These are phyloP conservation scores for Entoloma clypeatum DNA, from an alignment of 1,284 basidiomycete genomes.

Conservation along the genomic window DNA sequence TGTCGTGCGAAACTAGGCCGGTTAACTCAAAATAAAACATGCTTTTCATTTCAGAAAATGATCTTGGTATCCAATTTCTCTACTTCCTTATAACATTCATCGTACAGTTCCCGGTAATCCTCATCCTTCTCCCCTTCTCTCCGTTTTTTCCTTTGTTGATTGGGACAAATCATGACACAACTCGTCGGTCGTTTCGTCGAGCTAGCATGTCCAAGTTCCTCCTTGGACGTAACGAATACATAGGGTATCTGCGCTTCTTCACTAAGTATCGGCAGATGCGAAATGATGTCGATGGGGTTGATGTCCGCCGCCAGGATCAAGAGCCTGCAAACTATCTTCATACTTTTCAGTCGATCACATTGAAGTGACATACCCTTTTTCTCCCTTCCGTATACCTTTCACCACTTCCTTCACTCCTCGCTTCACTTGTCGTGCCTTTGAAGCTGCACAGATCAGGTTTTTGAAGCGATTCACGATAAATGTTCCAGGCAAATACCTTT, in stretches of 20 bases:
- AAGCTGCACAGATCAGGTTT: slow-evolving; percentile 49
- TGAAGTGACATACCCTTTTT: slow-evolving; percentile 70
- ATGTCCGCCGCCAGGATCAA: slow-evolving; percentile 96
- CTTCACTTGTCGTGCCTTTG: slow-evolving; percentile 89
- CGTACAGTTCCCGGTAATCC: slow-evolving; percentile 81
- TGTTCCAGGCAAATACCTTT: slow-evolving; percentile 54
- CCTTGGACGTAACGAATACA: slow-evolving; percentile 83
- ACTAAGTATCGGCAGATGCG: slow-evolving; percentile 91
- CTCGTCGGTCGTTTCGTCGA: slow-evolving; percentile 98
- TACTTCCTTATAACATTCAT: slow-evolving; percentile 83
- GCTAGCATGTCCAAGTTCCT: slow-evolving; percentile 93
- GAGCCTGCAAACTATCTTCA: slow-evolving; percentile 47
- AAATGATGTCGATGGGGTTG: slow-evolving; percentile 97
- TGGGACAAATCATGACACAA: slow-evolving; percentile 91
- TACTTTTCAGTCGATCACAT: slow-evolving; percentile 7
- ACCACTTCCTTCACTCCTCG: slow-evolving; percentile 96
- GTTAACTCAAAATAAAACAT: slow-evolving; percentile 7
- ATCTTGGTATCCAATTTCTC: slow-evolving; percentile 74
- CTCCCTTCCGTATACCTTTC: slow-evolving; percentile 92
- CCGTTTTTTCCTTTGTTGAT: slow-evolving; percentile 70
- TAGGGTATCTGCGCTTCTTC: slow-evolving; percentile 97
- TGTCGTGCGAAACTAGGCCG: slow-evolving; percentile 19
- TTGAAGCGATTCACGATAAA: neutral
- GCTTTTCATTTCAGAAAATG: slow-evolving; percentile 44
- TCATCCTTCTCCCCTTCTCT: slow-evolving; percentile 67